Base-by-base conservation (phyloP, 257 asterid genomes). In the Ilex asprella region DNA sequence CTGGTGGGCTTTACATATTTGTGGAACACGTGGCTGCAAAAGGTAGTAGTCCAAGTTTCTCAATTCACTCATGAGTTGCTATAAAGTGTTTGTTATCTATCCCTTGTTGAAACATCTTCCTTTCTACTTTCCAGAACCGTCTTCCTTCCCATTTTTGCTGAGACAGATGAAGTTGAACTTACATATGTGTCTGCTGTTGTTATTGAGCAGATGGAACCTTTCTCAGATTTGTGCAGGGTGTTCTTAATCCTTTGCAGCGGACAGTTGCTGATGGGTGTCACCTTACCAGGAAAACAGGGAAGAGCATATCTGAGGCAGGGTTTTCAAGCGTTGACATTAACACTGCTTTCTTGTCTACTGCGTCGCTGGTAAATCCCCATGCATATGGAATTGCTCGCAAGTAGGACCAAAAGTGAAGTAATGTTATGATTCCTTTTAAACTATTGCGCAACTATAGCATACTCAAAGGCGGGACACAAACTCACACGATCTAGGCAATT, bases 11-110 rank as follows among this genome's bases (percentile, higher is more conserved):
- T 31, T 91, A 81, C 80, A 43, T 91, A 64, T 91, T 91, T 63
- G 84, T 86, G 21, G 96, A 91, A 69, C 98, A 91, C 51, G 98
- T 91, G 29, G 95, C 86, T 67, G 95, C 95, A 64, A 69, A 82
- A 81, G 98, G 94, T 91, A 79, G 75, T 16, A 3, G 59, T 53
- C 56, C 55, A 35, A 44, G 16, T 8, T 31, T 44, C 16, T 53
- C 39, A n/a, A 35, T 54, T 30, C 21, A 12, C 12, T 31, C 32
- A 11, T 55, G 3, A 49, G 16, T 49, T 49, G 41, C 8, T 35
- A 21, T 35, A 35, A 35, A 35, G 8, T 8, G 7, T 35, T 35
- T 35, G 8, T 35, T 35, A 35, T 35, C 2, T 35, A 35, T 4
- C n/a, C 10, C 14, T 2, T 46, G 52, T 46, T 11, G n/a, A 10